These are phyloP conservation scores for Linum lewisii DNA, from an alignment of 345 rosid species.

Conservation along the genomic window DNA sequence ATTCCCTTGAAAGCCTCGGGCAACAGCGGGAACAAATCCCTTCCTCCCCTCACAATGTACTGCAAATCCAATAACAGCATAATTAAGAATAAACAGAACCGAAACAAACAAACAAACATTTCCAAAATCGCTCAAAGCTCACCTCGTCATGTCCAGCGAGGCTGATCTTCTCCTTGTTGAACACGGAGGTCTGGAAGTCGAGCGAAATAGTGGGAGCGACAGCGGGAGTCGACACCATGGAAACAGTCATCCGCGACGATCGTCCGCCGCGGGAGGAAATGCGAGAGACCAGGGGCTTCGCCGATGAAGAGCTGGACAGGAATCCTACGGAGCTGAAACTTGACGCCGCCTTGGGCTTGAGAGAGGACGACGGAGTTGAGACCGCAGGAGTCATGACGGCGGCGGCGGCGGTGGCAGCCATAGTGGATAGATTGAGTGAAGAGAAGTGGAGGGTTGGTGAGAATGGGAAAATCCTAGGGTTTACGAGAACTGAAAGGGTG, in stretches of 20 bases:
- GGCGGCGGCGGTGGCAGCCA: neutral
- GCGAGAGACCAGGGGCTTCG: neutral
- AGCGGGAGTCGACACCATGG: neutral
- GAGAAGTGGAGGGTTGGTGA: neutral
- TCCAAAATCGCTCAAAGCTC: neutral
- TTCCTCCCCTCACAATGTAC: conserved; percentile 97
- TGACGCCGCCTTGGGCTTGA: neutral
- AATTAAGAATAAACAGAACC: neutral
- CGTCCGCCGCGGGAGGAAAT: neutral
- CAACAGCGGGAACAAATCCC: conserved; percentile 72
- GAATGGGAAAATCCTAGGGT: neutral
- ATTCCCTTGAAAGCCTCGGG: conserved; percentile 82
- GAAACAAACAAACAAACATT: neutral
- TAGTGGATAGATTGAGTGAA: neutral
- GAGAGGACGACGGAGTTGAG: neutral
- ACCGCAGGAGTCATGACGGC: neutral
- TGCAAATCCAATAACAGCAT: conserved; percentile 8
- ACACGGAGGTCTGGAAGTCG: conserved; percentile 10
- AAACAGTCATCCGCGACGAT: neutral
- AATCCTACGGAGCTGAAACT: neutral
- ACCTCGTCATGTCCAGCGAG: conserved; percentile 12
- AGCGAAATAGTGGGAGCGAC: conserved; percentile 2
- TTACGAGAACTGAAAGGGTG: neutral
- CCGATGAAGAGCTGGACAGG: neutral
- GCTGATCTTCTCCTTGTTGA: conserved; percentile 10